Evolutionary conservation across 768 basidiomycete genomes (phyloP), one percentile per base, ranked within the genome.

Genomic region (Rhizopogon sp.): DNA sequence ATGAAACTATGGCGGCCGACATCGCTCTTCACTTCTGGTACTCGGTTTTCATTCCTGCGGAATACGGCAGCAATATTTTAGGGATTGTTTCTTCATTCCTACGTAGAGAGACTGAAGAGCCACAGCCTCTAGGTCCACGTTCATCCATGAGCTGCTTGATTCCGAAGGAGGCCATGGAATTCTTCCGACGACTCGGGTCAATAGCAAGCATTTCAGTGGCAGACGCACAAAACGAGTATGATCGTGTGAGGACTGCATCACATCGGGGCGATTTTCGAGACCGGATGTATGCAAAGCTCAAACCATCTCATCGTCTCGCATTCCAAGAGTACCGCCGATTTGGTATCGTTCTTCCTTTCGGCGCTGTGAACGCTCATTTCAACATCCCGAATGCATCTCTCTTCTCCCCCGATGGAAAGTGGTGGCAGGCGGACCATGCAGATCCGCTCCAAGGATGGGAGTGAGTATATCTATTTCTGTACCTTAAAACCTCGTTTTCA

Each of bases 391-490:
- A 80, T 46, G 51, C 76, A n/a, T 70, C 78, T 31, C 71, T 79
- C 46, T 83, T 81, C 59, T 70, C 72, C 4, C 59, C 74, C 6
- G 55, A 70, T 47, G 79, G 81, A 11, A 62, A 69, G 50, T 82
- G 79, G 80, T 58, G 80, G 20, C 67, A 67, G 47, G 60, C 64
- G 13, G 72, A 74, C 37, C 66, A 63, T 31, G 70, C 74, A 3
- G 78, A 75, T 43, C 80, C 82, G 0, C 69, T 83, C 0, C 70
- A 69, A 37, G 76, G 77, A 17, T 83, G 80, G 79, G 73, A 79
- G 77, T 78, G 58, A 62, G 74, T 66, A 11, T n/a, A 46, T 41
- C 16, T 14, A 1, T 28, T 5, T 28, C 13, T 46, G n/a, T 4
- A 40, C 8, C 31, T 17, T 37, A 17, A 25, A 31, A 6, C 49